Evolutionary conservation across 2,329 filamentous ascomycete species (phyloP).

Genomic region (Cryphonectria radicalis): DNA sequence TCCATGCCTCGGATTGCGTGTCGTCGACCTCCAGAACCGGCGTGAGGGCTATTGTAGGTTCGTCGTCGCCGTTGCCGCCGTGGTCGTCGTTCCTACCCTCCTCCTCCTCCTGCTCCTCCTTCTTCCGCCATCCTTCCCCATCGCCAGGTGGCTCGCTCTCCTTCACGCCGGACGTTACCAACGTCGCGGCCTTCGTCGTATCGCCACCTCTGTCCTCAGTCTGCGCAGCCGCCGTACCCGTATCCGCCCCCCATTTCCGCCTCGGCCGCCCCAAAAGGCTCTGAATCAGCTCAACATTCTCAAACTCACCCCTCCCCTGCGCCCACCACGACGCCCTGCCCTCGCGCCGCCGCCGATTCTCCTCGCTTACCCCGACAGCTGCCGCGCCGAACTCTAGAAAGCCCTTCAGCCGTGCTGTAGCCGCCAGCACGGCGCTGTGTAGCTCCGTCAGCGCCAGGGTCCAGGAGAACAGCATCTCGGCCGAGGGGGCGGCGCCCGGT

Average conservation of each 20-base stretch:
- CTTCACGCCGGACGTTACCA: not conserved
- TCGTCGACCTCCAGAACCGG: constrained; percentile 23
- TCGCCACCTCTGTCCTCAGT: not conserved
- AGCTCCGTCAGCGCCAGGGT: constrained; percentile 26
- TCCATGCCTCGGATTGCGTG: constrained; percentile 19
- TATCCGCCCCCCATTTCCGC: not conserved
- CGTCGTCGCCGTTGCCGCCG: not conserved
- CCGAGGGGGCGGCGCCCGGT: not conserved
- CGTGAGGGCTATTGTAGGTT: constrained; percentile 4
- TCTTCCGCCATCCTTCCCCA: not conserved
- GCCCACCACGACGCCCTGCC: constrained; percentile 26
- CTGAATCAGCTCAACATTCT: constrained; percentile 28
- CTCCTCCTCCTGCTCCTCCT: not conserved
- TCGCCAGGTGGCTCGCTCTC: not conserved
- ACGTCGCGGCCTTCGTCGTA: not conserved
- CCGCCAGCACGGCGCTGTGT: constrained; percentile 23
- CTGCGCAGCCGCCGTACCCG: not conserved
- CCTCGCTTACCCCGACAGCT: constrained; percentile 26
- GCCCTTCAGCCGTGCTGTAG: constrained; percentile 18
- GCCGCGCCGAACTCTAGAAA: constrained; percentile 23
- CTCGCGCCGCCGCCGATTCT: constrained; percentile 21
- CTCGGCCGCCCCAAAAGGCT: constrained; percentile 21
- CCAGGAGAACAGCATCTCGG: constrained; percentile 27
- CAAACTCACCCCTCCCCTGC: constrained; percentile 26
- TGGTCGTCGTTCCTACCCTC: not conserved